These are phyloP conservation scores for Fagopyrum homotropicum DNA, from an alignment of 148 eudicot species.

Conservation along the genomic window DNA sequence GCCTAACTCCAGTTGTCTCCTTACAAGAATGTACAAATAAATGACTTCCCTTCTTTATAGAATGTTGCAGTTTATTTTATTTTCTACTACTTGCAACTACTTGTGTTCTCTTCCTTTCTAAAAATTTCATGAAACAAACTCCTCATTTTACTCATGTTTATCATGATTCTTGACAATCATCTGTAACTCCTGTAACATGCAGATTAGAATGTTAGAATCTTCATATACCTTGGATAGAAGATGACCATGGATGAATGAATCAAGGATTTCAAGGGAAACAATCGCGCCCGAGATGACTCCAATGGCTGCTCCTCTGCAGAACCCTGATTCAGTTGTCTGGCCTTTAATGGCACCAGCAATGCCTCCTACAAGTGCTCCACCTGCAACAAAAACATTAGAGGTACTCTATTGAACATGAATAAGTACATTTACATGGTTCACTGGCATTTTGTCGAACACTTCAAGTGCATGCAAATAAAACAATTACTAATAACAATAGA, in stretches of 20 bases:
- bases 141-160: too few relatives aligned
- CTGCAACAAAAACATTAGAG: slow-evolving; percentile 23
- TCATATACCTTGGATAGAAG: slow-evolving; percentile 59
- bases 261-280: slow-evolving; percentile 70
- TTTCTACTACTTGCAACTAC: neutral
- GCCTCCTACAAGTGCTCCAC: slow-evolving; percentile 69
- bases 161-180: too few relatives aligned
- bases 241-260: slow-evolving; percentile 52
- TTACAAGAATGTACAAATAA: neutral
- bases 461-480: slow-evolving; percentile 2
- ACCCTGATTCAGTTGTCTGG: slow-evolving; percentile 83
- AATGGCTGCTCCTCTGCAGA: slow-evolving; percentile 56
- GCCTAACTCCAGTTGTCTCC: neutral
- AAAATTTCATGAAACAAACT: neutral
- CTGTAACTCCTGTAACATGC: neutral
- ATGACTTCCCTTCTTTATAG: neutral
- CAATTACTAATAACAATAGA: neutral
- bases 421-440: neutral
- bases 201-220: neutral
- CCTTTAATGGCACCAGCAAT: slow-evolving; percentile 84
- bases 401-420: neutral
- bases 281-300: slow-evolving; percentile 75
- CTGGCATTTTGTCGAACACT: neutral
- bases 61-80: neutral
- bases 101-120: neutral